Percentiles rank a stretch among this genome's conserved stretches.
phyloP scores from a whole-genome alignment of 352 stramenopile species.

The Hyphochytrium catenoides region DNA sequence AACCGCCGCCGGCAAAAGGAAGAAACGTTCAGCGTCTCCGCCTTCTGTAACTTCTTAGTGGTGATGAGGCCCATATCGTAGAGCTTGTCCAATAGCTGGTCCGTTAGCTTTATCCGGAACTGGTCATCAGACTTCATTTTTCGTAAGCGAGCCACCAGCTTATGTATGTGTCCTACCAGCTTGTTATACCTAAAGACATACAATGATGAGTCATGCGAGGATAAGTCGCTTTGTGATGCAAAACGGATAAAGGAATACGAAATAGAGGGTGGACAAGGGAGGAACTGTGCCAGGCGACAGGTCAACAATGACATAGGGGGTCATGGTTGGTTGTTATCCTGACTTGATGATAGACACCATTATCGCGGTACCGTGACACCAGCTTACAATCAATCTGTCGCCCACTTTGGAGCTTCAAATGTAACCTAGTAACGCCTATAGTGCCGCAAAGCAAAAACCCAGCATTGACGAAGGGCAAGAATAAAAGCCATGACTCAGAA shows the following conservation, averaged over 20 bases:
- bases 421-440: too few relatives aligned
- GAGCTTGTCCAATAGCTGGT: slow-evolving; percentile 90
- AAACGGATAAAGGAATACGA: too few relatives aligned
- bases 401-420: slow-evolving; percentile 6
- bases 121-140: slow-evolving; percentile 77
- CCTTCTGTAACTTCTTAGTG: slow-evolving; percentile 87
- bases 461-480: too few relatives aligned
- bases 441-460: too few relatives aligned
- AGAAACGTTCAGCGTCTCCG: slow-evolving; percentile 87
- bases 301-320: too few relatives aligned
- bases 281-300: too few relatives aligned
- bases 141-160: slow-evolving; percentile 82
- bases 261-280: too few relatives aligned
- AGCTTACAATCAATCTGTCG: neutral
- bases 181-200: slow-evolving; percentile 64
- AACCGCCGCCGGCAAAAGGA: slow-evolving; percentile 82
- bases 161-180: slow-evolving; percentile 84
- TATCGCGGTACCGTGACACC: neutral
- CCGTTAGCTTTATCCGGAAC: slow-evolving; percentile 88
- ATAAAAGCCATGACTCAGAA: too few relatives aligned
- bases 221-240: too few relatives aligned
- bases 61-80: slow-evolving; percentile 92
- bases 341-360: neutral
- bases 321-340: too few relatives aligned
- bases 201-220: too few relatives aligned